Base-by-base conservation (phyloP, 495 filamentous ascomycete species). In the Penicillium cosmopolitanum region DNA sequence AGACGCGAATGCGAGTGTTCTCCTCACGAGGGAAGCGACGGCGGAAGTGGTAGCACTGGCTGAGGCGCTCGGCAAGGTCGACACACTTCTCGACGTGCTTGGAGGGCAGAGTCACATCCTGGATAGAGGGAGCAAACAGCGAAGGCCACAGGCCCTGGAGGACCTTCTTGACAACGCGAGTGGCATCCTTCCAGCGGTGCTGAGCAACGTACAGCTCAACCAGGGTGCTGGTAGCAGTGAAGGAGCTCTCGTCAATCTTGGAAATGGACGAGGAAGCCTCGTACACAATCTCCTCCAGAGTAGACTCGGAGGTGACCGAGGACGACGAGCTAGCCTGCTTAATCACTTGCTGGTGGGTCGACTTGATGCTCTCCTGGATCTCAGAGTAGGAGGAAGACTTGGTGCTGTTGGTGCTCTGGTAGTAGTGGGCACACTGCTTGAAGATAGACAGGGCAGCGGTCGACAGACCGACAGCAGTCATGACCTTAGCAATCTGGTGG, bases 181-280 rank as follows among this genome's bases (percentile, higher is more conserved):
- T 74, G n/a, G 73, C 73, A 65, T 77, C 73, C 19, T 71, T 70
- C 73, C 73, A 77, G 38, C 71, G 65, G 60, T 74, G 73, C 63
- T 77, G 71, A 3, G 65, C 61, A 12, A 66, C 58, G 55, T 73
- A 77, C 21, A 64, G 58, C 42, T 67, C 60, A 21, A 73, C 48
- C 40, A 77, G 56, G 23, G 69, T 69, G 33, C 58, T 61, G 8
- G 66, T 66, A 12, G 72, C 68, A 38, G 65, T 65, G 54, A 69
- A 66, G 2, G 71, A 71, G 23, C 62, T 70, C 57, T 76, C 56
- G 50, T 72, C 65, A 18, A 66, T 54, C 48, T 51, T 63, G 50
- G 55, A 53, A 23, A 55, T 60, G 5, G 71, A 70, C 25, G 51
- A 62, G 25, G 65, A 67, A 10, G 73, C 67, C 31, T 76, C 73